These are phyloP conservation scores for Hypomontagnella monticulosa DNA, from an alignment of 495 filamentous ascomycete species.

Conservation along the genomic window DNA sequence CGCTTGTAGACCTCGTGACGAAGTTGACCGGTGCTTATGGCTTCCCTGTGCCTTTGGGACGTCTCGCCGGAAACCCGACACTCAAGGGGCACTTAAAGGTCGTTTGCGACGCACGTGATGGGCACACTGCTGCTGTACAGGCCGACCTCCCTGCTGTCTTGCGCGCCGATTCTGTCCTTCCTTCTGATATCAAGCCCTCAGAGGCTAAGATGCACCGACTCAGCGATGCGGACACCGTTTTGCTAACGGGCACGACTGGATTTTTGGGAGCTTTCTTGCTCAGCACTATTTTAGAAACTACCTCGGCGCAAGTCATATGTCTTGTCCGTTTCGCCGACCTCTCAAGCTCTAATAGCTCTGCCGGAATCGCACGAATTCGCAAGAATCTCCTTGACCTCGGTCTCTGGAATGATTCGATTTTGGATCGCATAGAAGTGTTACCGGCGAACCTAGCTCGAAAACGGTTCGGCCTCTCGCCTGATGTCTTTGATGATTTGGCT, in stretches of 20 bases:
- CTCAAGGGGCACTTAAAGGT: slow-evolving; percentile 69
- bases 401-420: slow-evolving; percentile 71
- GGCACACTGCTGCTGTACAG: slow-evolving; percentile 71
- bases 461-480: slow-evolving; percentile 65
- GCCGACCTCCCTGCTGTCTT: slow-evolving; percentile 70
- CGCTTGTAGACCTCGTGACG: slow-evolving; percentile 70
- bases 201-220: slow-evolving; percentile 60
- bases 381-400: slow-evolving; percentile 71
- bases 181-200: slow-evolving; percentile 64
- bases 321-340: slow-evolving; percentile 71
- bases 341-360: slow-evolving; percentile 60
- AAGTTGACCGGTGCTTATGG: slow-evolving; percentile 67
- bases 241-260: slow-evolving; percentile 55
- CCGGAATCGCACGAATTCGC: slow-evolving; percentile 66
- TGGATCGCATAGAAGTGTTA: slow-evolving; percentile 73
- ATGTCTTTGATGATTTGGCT: slow-evolving; percentile 66
- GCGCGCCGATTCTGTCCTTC: slow-evolving; percentile 66
- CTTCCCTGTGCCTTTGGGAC: slow-evolving; percentile 68
- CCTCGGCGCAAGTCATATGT: slow-evolving; percentile 71
- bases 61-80: slow-evolving; percentile 69
- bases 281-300: slow-evolving; percentile 55
- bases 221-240: slow-evolving; percentile 63
- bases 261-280: slow-evolving; percentile 56
- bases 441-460: slow-evolving; percentile 70
- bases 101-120: slow-evolving; percentile 66